phyloP scores from a whole-genome alignment of 2,329 filamentous ascomycete genomes.

The Fusarium abutilonis region DNA sequence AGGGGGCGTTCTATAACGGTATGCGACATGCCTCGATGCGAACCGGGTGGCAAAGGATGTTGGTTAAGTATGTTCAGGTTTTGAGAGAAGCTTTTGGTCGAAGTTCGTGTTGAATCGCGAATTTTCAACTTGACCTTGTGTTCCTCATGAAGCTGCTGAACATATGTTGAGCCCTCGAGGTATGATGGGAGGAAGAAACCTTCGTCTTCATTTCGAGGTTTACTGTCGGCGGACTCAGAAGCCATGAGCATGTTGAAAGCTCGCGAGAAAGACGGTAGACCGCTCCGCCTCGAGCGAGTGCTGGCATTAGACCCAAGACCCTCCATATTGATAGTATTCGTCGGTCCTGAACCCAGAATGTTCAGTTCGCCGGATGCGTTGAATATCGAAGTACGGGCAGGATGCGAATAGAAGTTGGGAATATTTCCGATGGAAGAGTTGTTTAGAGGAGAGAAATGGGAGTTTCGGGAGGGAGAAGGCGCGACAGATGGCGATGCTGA shows the following conservation, averaged over 20 bases:
- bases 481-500: constrained; percentile 34
- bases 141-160: constrained; percentile 77
- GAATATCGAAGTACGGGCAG: constrained; percentile 55
- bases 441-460: constrained; percentile 29
- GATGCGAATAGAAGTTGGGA: constrained; percentile 46
- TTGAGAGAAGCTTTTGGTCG: constrained; percentile 41
- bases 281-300: constrained; percentile 42
- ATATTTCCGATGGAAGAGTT: constrained; percentile 25
- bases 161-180: constrained; percentile 79
- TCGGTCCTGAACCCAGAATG: constrained; percentile 26
- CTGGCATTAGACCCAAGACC: constrained; percentile 47
- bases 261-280: constrained; percentile 60
- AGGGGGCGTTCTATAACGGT: constrained; percentile 84
- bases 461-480: constrained; percentile 35
- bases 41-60: constrained; percentile 53
- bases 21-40: constrained; percentile 81
- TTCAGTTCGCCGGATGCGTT: constrained; percentile 57
- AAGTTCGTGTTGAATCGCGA: constrained; percentile 55
- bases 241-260: constrained; percentile 62
- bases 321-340: constrained; percentile 47
- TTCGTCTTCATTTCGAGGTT: constrained; percentile 46
- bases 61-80: constrained; percentile 61
- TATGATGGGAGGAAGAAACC: constrained; percentile 87
- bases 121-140: constrained; percentile 68
- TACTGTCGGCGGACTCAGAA: constrained; percentile 44